These are phyloP conservation scores for Agarophyton chilense DNA, from an alignment of 23 red algal genomes.

Conservation along the genomic window DNA sequence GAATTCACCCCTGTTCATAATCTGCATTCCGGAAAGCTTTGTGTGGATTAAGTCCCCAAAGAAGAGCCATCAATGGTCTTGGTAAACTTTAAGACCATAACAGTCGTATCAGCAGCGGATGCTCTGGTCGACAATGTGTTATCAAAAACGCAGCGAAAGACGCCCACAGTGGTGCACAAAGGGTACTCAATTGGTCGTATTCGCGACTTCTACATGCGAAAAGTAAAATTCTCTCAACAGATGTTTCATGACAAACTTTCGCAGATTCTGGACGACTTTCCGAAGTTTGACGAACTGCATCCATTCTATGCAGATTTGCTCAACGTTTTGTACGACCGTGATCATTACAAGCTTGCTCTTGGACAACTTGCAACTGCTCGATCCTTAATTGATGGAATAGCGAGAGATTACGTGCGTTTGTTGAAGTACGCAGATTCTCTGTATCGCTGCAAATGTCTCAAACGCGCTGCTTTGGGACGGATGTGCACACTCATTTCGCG, in stretches of 20 bases:
- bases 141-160: conserved; percentile 82
- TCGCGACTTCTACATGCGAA: conserved; percentile 94
- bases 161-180: conserved; percentile 92
- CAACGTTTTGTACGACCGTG: conserved; percentile 96
- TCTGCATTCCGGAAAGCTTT: neutral
- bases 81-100: conserved; percentile 89
- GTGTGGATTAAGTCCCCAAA: neutral
- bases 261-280: conserved; percentile 93
- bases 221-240: conserved; percentile 95
- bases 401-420: conserved; percentile 84
- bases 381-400: conserved; percentile 85
- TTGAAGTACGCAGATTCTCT: conserved; percentile 96
- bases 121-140: conserved; percentile 80
- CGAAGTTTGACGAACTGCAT: conserved; percentile 84
- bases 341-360: conserved; percentile 96
- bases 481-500: conserved; percentile 91
- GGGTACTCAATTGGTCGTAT: conserved; percentile 91
- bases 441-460: conserved; percentile 94
- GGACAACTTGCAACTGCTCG: conserved; percentile 85
- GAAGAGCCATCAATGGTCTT: conserved; percentile 64
- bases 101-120: conserved; percentile 63
- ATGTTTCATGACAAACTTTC: conserved; percentile 93
- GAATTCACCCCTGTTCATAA: too few species aligned
- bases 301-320: conserved; percentile 98
- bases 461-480: conserved; percentile 93